Percentiles rank a stretch among this genome's conserved stretches.
Evolutionary conservation across 306 rosid genomes (phyloP).

Genomic region (Myrica gale): DNA sequence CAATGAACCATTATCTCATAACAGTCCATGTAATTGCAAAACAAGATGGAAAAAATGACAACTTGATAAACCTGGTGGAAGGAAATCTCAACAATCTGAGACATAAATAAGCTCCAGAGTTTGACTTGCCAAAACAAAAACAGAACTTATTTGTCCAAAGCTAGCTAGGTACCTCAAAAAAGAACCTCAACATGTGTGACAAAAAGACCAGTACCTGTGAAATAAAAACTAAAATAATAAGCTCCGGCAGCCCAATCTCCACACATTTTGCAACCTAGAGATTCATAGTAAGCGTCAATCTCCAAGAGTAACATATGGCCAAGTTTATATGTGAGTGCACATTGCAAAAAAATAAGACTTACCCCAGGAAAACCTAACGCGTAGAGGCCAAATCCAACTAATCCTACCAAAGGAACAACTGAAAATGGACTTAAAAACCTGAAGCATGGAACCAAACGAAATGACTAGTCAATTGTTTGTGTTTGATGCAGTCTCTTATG

Average conservation of each 20-base stretch:
- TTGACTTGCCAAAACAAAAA: too few species aligned
- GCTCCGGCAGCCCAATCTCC: conserved; percentile 95
- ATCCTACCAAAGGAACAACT: conserved; percentile 83
- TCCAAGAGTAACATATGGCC: conserved; percentile 14
- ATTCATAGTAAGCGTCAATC: conserved; percentile 31
- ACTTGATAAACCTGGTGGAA: too few species aligned
- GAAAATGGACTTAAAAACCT: conserved; percentile 98
- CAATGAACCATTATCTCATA: too few species aligned
- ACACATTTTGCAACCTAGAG: conserved; percentile 91
- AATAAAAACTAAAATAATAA: conserved; percentile 71
- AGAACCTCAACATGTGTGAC: too few species aligned
- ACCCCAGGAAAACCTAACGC: conserved; percentile 98
- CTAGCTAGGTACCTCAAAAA: too few species aligned
- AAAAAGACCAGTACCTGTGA: conserved; percentile 69
- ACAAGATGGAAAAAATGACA: too few species aligned
- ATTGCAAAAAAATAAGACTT: conserved; percentile 34
- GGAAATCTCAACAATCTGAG: too few species aligned
- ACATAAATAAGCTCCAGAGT: too few species aligned
- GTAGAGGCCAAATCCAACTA: conserved; percentile 93
- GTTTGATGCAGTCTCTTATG: conserved; percentile 11
- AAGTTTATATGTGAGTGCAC: conserved; percentile 1
- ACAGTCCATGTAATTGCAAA: too few species aligned
- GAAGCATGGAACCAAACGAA: conserved; percentile 34
- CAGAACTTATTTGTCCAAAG: too few species aligned
- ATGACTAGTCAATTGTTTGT: neutral